Percentiles rank a stretch among this genome's conserved stretches.
Conservation (phyloP, 2,329 filamentous ascomycete species). For the Fusarium sambucinum region DNA sequence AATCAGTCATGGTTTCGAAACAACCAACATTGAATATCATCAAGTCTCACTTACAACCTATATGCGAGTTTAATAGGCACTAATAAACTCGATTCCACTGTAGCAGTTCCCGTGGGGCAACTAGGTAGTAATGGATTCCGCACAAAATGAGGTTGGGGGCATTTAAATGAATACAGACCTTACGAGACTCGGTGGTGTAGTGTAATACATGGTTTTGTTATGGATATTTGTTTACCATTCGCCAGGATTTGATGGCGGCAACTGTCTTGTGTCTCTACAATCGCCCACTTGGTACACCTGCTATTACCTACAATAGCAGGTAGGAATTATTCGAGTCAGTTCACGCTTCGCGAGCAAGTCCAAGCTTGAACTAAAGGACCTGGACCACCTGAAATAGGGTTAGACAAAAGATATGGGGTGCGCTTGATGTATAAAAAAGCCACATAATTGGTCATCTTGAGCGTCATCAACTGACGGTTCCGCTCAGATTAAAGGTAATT, state of each 20-base stretch:
- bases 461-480: conserved; percentile 30
- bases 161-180: background rate
- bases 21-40: background rate
- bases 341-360: conserved; percentile 1
- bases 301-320: background rate
- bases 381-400: conserved; percentile 24
- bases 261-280: background rate
- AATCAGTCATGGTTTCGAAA: background rate
- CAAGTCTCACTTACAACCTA: background rate
- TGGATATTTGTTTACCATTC: background rate
- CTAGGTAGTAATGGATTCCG: background rate
- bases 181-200: background rate
- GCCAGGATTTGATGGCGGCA: background rate
- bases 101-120: conserved; percentile 5
- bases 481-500: conserved; percentile 8
- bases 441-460: conserved; percentile 23
- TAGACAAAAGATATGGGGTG: conserved; percentile 16
- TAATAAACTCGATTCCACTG: background rate
- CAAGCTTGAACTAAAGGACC: conserved; percentile 17
- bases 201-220: background rate
- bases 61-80: background rate
- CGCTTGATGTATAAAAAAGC: conserved; percentile 9
- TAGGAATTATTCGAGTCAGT: conserved; percentile 25
- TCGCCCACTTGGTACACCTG: background rate
- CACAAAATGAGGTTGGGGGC: background rate